These are phyloP conservation scores for Colletotrichum orchidophilum DNA, from an alignment of 2,329 filamentous ascomycete genomes.

Conservation along the genomic window DNA sequence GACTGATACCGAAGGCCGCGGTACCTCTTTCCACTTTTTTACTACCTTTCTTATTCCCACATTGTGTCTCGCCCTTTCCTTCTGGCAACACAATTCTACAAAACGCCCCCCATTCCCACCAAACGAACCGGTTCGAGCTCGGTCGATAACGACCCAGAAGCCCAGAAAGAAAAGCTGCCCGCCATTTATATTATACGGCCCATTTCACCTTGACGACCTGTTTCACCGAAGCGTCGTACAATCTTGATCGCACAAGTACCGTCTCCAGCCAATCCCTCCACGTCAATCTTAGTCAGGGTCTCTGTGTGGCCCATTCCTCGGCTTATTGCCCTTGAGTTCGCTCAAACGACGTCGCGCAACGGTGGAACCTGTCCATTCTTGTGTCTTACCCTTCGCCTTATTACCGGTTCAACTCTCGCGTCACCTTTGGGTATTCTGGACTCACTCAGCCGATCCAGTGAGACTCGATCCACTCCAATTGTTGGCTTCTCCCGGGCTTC, in stretches of 20 bases:
- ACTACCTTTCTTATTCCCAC: background rate
- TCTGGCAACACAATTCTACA: background rate
- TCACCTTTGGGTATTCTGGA: slow-evolving; percentile 13
- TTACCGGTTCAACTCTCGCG: slow-evolving; percentile 8
- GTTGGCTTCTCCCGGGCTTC: background rate
- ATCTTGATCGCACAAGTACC: slow-evolving; percentile 19
- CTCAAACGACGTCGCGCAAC: slow-evolving; percentile 19
- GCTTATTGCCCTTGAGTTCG: slow-evolving; percentile 10
- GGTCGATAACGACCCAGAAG: background rate
- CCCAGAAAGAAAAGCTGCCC: background rate
- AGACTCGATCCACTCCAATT: slow-evolving; percentile 11
- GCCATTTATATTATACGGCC: slow-evolving; percentile 22
- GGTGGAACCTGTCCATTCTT: background rate
- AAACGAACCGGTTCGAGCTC: background rate
- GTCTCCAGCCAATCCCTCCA: slow-evolving; percentile 4
- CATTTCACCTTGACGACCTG: slow-evolving; percentile 18
- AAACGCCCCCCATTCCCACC: background rate
- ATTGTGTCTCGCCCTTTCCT: slow-evolving; percentile 4
- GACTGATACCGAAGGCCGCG: background rate
- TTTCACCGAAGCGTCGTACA: slow-evolving; percentile 17
- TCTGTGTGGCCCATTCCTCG: slow-evolving; percentile 15
- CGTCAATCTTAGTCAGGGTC: slow-evolving; percentile 17
- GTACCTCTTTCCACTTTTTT: background rate
- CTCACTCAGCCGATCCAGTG: background rate
- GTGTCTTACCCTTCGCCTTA: slow-evolving; percentile 7